Evolutionary conservation across 2,329 filamentous ascomycete genomes (phyloP), one percentile per base, ranked within the genome.

Genomic region (Fusarium haematococcum): DNA sequence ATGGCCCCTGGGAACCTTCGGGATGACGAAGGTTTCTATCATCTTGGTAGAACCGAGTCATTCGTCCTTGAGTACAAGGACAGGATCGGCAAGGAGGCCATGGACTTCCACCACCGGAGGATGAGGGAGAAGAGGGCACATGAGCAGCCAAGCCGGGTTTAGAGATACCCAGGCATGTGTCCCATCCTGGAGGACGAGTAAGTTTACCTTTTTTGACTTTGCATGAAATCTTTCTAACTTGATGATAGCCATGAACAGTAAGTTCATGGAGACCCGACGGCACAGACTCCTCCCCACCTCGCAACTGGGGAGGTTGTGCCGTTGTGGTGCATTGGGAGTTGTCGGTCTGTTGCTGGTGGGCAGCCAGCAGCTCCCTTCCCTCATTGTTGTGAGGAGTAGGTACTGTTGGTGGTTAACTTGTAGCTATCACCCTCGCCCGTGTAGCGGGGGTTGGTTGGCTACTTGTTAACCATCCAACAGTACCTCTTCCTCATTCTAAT

Each of bases 31-130:
- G 88, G 87, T 0, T 78, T 85, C n/a, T 89, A 85, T 65, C 76
- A 86, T 63, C 77, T 85, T 30, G 84, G 85, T 0, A 76, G 78
- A 2, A 84, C 89, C 3, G 71, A 73, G 6, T 67, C 70, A 1
- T 91, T 88, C 70, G 83, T 90, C 4, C 18, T 62, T 7, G 65
- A 75, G 1, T 78, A 85, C 48, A 85, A 86, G 80, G 68, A 81
- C 11, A 74, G 75, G 13, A 81, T 89, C 10, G 83, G 82, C 5
- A 68, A 80, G 4, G 76, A 75, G 33, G 84, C 84, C 2, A 75
- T 82, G 69, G 64, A 67, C 27, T 75, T 69, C 37, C 80, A 83
- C 20, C 25, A 78, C 10, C 63, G 6, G 67, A 76, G 33, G 27
- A 58, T 25, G 14, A 37, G 16, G 37, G 61, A 32, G n/a, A 30